Conservation (phyloP, 1,284 basidiomycete species). For the Tilletia walkeri region DNA sequence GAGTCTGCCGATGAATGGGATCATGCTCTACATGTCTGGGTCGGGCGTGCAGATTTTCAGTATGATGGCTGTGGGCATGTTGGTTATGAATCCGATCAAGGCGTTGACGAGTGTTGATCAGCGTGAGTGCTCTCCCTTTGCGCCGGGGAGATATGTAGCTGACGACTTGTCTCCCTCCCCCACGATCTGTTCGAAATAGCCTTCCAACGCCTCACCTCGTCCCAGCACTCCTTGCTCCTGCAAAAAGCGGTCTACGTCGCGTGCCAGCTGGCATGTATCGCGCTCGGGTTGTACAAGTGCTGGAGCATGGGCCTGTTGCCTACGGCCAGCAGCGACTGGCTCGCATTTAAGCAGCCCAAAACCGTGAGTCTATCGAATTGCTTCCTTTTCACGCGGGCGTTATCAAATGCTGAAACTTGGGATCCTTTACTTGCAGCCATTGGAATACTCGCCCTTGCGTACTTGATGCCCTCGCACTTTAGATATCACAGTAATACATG, state of each 20-base stretch:
- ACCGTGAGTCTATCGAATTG: slow-evolving; percentile 33
- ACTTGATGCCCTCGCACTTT: neutral
- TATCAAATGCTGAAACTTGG: no score
- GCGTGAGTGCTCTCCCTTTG: slow-evolving; percentile 25
- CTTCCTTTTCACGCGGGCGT: no score
- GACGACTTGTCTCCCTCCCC: neutral
- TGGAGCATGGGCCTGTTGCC: slow-evolving; percentile 54
- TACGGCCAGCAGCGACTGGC: slow-evolving; percentile 54
- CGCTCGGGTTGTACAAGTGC: slow-evolving; percentile 51
- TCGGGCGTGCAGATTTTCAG: slow-evolving; percentile 53
- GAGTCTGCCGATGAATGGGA: slow-evolving; percentile 49
- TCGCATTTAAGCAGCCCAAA: slow-evolving; percentile 48
- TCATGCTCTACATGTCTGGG: slow-evolving; percentile 55
- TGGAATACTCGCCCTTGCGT: neutral
- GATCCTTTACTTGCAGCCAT: neutral
- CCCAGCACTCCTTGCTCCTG: slow-evolving; percentile 39
- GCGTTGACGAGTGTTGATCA: slow-evolving; percentile 38
- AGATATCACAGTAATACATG: no score
- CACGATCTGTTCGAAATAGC: slow-evolving; percentile 21
- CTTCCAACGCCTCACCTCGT: slow-evolving; percentile 41
- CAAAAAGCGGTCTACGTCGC: slow-evolving; percentile 43
- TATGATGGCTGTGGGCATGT: slow-evolving; percentile 55
- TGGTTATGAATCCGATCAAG: slow-evolving; percentile 45
- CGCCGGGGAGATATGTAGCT: neutral
- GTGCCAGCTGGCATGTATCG: slow-evolving; percentile 43